Evolutionary conservation across 805 yeast genomes (phyloP).

Genomic region (Candida montana): DNA sequence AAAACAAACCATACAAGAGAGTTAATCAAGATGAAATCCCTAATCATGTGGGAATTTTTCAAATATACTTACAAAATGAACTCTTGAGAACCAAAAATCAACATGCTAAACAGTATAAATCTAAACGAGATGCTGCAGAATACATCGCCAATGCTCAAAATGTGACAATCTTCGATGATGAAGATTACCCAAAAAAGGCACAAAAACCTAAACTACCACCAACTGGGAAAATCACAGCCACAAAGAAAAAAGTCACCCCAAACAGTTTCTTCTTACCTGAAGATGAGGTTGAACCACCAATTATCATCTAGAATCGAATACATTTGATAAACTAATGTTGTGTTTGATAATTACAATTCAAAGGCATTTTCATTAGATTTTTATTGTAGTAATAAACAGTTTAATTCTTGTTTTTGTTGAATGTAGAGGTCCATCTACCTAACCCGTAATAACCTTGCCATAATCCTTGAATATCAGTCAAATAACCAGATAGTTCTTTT

Average conservation of each 20-base stretch:
- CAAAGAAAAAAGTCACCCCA: slow-evolving; percentile 58
- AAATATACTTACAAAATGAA: slow-evolving; percentile 45
- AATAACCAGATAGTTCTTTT: slow-evolving; percentile 47
- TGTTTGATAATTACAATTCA: too few relatives aligned
- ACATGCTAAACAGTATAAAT: slow-evolving; percentile 33
- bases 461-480: slow-evolving; percentile 59
- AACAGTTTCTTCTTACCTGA: slow-evolving; percentile 50
- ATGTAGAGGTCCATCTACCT: slow-evolving; percentile 14
- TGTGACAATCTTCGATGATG: slow-evolving; percentile 72
- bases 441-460: slow-evolving; percentile 80
- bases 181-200: slow-evolving; percentile 74
- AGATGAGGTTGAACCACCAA: background rate
- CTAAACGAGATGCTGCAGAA: slow-evolving; percentile 23
- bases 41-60: slow-evolving; percentile 51
- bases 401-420: too few relatives aligned
- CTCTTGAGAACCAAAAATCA: slow-evolving; percentile 36
- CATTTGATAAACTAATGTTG: too few relatives aligned
- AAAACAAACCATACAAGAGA: slow-evolving; percentile 46
- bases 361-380: too few relatives aligned
- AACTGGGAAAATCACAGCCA: slow-evolving; percentile 71
- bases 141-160: slow-evolving; percentile 30
- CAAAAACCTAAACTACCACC: slow-evolving; percentile 80
- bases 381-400: too few relatives aligned
- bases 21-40: slow-evolving; percentile 48
- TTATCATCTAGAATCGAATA: too few relatives aligned